phyloP scores from a whole-genome alignment of 2,329 filamentous ascomycete species.

The Stagonosporopsis vannaccii region DNA sequence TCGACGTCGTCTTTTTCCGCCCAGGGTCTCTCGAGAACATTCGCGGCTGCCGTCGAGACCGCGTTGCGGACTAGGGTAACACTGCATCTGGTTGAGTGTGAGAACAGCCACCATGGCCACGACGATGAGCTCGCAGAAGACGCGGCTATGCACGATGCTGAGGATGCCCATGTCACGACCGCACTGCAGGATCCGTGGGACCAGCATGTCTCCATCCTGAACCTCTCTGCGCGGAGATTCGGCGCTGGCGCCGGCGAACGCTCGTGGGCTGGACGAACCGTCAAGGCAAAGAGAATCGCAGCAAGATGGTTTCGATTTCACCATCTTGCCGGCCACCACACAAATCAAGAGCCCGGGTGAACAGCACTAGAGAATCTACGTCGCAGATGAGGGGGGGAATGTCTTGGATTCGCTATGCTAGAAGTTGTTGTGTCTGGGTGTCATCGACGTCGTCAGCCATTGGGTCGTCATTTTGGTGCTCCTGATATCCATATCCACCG shows the following conservation, averaged over 20 bases:
- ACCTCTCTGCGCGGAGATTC: constrained; percentile 54
- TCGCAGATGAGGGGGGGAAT: constrained; percentile 7
- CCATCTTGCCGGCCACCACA: constrained; percentile 17
- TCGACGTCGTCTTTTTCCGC: constrained; percentile 77
- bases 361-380: background rate
- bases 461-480: constrained; percentile 33
- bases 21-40: constrained; percentile 71
- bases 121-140: constrained; percentile 64
- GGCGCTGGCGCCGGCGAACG: constrained; percentile 44
- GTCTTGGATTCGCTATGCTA: constrained; percentile 23
- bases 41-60: constrained; percentile 69
- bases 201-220: constrained; percentile 56
- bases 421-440: constrained; percentile 15
- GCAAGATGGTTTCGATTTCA: constrained; percentile 54
- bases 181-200: constrained; percentile 51
- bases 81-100: constrained; percentile 54
- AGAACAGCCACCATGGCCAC: constrained; percentile 9
- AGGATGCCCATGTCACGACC: constrained; percentile 5
- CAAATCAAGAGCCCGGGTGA: constrained; percentile 17
- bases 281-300: constrained; percentile 52
- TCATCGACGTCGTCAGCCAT: constrained; percentile 37
- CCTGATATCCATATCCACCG: constrained; percentile 26
- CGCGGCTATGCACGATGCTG: constrained; percentile 31
- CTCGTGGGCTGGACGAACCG: constrained; percentile 58
- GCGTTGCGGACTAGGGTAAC: constrained; percentile 51